These are phyloP conservation scores for Penicillium malachiteum DNA, from an alignment of 495 filamentous ascomycete species.

Conservation along the genomic window DNA sequence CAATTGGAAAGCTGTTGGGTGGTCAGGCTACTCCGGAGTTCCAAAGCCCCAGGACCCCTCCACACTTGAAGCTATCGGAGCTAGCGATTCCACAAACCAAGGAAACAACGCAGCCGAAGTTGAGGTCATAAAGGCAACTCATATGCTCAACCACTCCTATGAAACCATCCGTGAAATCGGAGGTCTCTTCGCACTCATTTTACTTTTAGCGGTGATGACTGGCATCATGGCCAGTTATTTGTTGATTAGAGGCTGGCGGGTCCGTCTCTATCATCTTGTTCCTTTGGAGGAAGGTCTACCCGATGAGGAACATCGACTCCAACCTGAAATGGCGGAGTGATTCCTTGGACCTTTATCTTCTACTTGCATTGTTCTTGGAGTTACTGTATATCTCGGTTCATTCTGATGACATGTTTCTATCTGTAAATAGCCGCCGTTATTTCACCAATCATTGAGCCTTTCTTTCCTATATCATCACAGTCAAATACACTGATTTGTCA, in stretches of 20 bases:
- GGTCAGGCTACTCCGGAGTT: not conserved
- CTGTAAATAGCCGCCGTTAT: slow-evolving; percentile 4
- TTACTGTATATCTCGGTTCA: slow-evolving; percentile 9
- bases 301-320: slow-evolving; percentile 17
- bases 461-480: too few species aligned
- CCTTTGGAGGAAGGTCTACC: slow-evolving; percentile 10
- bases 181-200: slow-evolving; percentile 20
- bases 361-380: slow-evolving; percentile 13
- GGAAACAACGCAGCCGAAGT: slow-evolving; percentile 9
- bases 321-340: slow-evolving; percentile 14
- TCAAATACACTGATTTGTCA: too few species aligned
- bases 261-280: slow-evolving; percentile 26
- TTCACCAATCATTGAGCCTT: not conserved
- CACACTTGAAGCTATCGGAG: slow-evolving; percentile 1
- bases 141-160: slow-evolving; percentile 18
- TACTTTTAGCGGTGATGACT: slow-evolving; percentile 22
- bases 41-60: slow-evolving; percentile 22
- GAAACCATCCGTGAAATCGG: slow-evolving; percentile 22
- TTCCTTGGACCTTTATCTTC: not conserved
- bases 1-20: slow-evolving; percentile 21
- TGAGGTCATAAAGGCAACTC: slow-evolving; percentile 20
- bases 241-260: slow-evolving; percentile 29
- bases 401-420: not conserved
- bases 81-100: slow-evolving; percentile 4
- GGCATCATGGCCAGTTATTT: slow-evolving; percentile 21